phyloP scores from a whole-genome alignment of 176 grass and related monocot genomes.

The sorghum (Sorghum bicolor) region DNA sequence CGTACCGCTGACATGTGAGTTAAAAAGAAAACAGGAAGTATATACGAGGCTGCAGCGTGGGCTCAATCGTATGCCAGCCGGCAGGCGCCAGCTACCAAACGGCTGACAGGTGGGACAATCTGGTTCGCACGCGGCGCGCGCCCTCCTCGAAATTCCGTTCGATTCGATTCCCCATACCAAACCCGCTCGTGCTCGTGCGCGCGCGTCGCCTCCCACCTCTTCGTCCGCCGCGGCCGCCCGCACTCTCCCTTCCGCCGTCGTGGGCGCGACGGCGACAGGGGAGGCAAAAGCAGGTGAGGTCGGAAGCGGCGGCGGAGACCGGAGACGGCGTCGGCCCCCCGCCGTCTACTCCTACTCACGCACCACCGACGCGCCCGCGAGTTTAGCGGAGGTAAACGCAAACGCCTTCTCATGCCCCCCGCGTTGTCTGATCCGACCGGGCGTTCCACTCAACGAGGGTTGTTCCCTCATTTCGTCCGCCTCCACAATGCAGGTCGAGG shows the following conservation, averaged over 20 bases:
- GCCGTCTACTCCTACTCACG: background rate
- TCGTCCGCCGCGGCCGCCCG: background rate
- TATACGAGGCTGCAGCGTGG: background rate
- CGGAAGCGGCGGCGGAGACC: background rate
- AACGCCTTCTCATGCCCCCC: background rate
- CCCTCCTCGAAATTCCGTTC: background rate
- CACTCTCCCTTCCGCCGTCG: background rate
- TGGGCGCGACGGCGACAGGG: background rate
- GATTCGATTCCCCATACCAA: background rate
- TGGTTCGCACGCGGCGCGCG: background rate
- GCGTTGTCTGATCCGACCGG: background rate
- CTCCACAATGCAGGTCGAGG: background rate
- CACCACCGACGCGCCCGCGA: background rate
- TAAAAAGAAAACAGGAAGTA: background rate
- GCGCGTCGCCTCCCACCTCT: slow-evolving; percentile 16
- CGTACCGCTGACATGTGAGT: too few relatives aligned
- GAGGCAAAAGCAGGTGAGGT: background rate
- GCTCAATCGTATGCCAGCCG: background rate
- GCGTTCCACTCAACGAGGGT: background rate
- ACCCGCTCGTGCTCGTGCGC: background rate
- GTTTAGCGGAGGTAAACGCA: background rate
- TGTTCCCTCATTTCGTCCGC: background rate
- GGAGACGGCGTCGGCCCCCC: background rate
- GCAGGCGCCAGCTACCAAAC: background rate
- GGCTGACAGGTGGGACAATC: background rate